Evolutionary conservation across 2,329 filamentous ascomycete species (phyloP).

Genomic region (Epicoccum sorghinum): DNA sequence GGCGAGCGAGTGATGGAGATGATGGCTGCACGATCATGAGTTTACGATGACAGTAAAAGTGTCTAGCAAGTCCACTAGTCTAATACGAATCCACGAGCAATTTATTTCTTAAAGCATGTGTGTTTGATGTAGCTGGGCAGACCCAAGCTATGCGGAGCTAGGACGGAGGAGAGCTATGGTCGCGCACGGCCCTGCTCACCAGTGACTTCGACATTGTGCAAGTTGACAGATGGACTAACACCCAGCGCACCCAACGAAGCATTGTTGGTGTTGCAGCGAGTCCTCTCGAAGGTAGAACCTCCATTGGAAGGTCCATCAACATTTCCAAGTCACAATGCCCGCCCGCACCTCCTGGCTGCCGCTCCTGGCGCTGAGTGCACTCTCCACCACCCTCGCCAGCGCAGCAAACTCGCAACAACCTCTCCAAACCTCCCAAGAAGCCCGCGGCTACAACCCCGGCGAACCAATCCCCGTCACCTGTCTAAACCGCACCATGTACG

Average conservation of each 20-base stretch:
- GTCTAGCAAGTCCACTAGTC: conserved; percentile 5
- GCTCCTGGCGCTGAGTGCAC: conserved; percentile 35
- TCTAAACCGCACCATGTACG: conserved; percentile 59
- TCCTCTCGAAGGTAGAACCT: neutral
- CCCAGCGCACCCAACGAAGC: conserved; percentile 3
- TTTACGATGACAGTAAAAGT: conserved; percentile 5
- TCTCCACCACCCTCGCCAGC: conserved; percentile 43
- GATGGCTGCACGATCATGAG: conserved; percentile 4
- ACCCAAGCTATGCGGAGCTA: conserved; percentile 1
- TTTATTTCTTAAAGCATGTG: neutral
- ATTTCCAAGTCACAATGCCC: neutral
- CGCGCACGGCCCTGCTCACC: neutral
- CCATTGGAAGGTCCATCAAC: too few relatives aligned
- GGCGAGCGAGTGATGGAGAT: neutral
- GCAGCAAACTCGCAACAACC: conserved; percentile 52
- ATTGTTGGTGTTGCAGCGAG: conserved; percentile 4
- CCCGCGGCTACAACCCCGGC: conserved; percentile 54
- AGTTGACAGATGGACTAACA: conserved; percentile 13
- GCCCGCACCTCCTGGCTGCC: conserved; percentile 22
- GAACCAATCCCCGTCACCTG: conserved; percentile 59
- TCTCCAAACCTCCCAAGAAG: conserved; percentile 40
- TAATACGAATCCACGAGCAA: conserved; percentile 9
- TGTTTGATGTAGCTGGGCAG: neutral
- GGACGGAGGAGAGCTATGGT: neutral
- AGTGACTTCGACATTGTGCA: neutral